phyloP scores from a whole-genome alignment of 83 land plant species.

The Thuja plicata region DNA sequence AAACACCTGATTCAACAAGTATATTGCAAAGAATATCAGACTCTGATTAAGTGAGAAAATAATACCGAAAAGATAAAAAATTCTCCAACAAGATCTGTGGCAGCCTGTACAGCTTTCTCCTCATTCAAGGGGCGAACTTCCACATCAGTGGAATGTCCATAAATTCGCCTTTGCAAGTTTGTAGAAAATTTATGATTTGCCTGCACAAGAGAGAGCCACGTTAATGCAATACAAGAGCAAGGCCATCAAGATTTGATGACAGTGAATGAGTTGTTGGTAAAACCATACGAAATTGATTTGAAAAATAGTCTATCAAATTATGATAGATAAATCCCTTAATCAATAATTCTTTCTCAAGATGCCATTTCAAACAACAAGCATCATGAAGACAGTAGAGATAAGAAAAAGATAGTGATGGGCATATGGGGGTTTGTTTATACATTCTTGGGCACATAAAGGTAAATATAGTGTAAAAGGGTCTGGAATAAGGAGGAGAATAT shows the following conservation, averaged over 20 bases:
- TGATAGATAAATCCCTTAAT: conserved; percentile 2
- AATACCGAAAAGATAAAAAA: conserved; percentile 71
- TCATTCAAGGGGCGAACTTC: conserved; percentile 83
- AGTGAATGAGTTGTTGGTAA: neutral
- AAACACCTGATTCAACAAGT: neutral
- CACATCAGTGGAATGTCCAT: conserved; percentile 86
- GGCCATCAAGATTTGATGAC: neutral
- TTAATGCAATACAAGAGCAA: neutral
- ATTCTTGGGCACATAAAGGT: neutral
- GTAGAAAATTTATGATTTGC: conserved; percentile 77
- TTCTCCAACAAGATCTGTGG: conserved; percentile 91
- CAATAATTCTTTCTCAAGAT: neutral
- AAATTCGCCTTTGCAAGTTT: conserved; percentile 82
- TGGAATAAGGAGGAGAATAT: neutral
- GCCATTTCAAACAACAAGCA: neutral
- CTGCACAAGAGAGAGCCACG: conserved; percentile 26
- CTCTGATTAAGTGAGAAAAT: neutral
- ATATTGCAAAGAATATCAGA: neutral
- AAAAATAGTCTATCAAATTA: neutral
- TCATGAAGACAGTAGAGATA: neutral
- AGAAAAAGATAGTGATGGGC: neutral
- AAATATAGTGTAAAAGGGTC: neutral
- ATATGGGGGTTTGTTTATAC: neutral
- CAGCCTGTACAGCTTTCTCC: conserved; percentile 95
- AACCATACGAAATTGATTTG: neutral